A percentile compares a stretch with the other conserved stretches of the same genome.
Conservation (phyloP, 1,284 basidiomycete species). For the Singerocomus inundabilis region DNA sequence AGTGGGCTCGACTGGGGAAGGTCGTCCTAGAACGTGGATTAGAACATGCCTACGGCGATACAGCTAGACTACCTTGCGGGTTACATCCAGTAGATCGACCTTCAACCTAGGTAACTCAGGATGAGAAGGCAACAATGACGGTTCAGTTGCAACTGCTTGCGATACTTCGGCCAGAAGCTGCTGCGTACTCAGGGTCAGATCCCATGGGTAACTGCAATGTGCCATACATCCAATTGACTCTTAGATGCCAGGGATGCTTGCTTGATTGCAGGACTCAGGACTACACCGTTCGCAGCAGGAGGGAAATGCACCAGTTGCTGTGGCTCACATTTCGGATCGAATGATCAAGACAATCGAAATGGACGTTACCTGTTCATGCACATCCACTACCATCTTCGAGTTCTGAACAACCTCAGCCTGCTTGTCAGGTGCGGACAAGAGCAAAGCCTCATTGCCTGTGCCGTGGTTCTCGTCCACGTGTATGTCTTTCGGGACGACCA, state of each 20-base stretch:
- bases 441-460: neutral
- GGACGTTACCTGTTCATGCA: constrained; percentile 21
- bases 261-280: constrained; percentile 14
- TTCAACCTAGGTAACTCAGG: constrained; percentile 23
- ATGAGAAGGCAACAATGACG: constrained; percentile 27
- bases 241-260: constrained; percentile 16
- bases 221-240: constrained; percentile 30
- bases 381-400: constrained; percentile 18
- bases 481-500: neutral
- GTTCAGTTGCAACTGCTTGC: constrained; percentile 32
- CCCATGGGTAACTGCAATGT: constrained; percentile 9
- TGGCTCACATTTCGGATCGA: constrained; percentile 1
- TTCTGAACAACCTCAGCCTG: constrained; percentile 4
- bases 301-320: constrained; percentile 9
- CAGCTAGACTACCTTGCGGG: constrained; percentile 12
- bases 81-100: constrained; percentile 5
- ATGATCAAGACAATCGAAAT: neutral
- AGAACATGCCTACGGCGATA: neutral
- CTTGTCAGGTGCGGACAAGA: constrained; percentile 1
- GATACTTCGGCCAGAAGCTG: constrained; percentile 33
- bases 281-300: constrained; percentile 6
- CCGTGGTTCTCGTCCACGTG: neutral
- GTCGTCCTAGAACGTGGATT: constrained; percentile 14
- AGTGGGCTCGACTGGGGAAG: constrained; percentile 26
- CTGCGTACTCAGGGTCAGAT: constrained; percentile 20